Evolutionary conservation across 2,329 filamentous ascomycete genomes (phyloP).

Genomic region (Exophiala mesophila): DNA sequence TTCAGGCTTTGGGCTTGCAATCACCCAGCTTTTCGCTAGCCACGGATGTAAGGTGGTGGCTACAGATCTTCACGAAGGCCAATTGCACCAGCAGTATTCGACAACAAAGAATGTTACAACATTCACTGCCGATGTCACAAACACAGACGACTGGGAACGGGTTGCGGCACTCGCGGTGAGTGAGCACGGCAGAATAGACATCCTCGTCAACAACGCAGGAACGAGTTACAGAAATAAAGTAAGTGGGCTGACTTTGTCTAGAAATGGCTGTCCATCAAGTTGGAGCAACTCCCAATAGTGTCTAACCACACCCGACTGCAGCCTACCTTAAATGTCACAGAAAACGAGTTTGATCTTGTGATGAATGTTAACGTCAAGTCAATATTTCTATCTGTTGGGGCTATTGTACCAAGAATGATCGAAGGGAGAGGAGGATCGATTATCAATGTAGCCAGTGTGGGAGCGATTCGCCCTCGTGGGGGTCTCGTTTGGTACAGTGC

Average conservation of each 20-base stretch:
- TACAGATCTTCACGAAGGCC: conserved; percentile 36
- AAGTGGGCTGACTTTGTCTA: too few species aligned
- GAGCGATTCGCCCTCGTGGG: conserved; percentile 38
- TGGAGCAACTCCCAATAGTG: too few species aligned
- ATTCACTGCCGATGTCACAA: conserved; percentile 21
- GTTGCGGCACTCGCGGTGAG: conserved; percentile 19
- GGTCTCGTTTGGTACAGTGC: conserved; percentile 45
- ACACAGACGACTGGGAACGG: conserved; percentile 22
- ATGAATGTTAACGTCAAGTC: conserved; percentile 43
- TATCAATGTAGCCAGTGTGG: conserved; percentile 43
- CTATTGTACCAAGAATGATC: conserved; percentile 34
- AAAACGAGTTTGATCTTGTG: conserved; percentile 41
- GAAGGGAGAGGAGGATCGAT: conserved; percentile 40
- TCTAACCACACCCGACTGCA: too few species aligned
- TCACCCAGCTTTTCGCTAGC: conserved; percentile 35
- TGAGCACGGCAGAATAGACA: conserved; percentile 24
- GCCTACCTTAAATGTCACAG: conserved; percentile 26
- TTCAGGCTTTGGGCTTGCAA: conserved; percentile 41
- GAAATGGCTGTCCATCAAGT: too few species aligned
- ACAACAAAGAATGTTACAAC: conserved; percentile 9
- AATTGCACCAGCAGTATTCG: conserved; percentile 13
- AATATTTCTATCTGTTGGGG: conserved; percentile 35
- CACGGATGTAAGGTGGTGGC: conserved; percentile 41
- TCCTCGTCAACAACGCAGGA: conserved; percentile 25
- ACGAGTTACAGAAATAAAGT: conserved; percentile 29